Conservation (phyloP, 2,329 filamentous ascomycete genomes). For the Alternaria triticimaculans region DNA sequence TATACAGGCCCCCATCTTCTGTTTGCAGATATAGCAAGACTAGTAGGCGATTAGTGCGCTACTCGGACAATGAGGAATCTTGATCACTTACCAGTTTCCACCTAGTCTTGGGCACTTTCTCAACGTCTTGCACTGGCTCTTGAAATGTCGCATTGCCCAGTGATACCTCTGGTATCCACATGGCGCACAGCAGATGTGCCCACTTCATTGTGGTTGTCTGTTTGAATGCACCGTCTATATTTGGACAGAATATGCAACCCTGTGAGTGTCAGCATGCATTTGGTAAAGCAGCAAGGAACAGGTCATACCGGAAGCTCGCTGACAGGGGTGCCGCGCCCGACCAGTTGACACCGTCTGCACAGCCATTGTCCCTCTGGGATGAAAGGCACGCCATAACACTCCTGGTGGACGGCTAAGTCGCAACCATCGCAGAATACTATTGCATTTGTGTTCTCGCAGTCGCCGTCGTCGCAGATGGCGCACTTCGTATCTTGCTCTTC, state of each 20-base stretch:
- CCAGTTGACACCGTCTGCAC: constrained; percentile 94
- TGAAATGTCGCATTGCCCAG: constrained; percentile 96
- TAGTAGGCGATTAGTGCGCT: constrained; percentile 31
- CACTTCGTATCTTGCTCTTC: constrained; percentile 98
- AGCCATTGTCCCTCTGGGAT: constrained; percentile 99
- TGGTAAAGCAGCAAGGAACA: not conserved
- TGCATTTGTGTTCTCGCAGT: constrained; percentile 98
- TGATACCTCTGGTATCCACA: constrained; percentile 98
- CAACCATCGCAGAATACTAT: constrained; percentile 99
- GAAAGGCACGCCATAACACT: constrained; percentile 98
- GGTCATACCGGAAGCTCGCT: constrained; percentile 51
- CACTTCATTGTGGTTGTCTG: constrained; percentile 96
- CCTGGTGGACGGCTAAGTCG: constrained; percentile 95
- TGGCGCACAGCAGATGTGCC: constrained; percentile 94
- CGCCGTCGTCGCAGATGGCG: constrained; percentile 97
- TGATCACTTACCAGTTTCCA: constrained; percentile 73
- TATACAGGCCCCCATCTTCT: constrained; percentile 97
- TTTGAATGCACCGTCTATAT: constrained; percentile 97
- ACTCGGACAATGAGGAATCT: not conserved
- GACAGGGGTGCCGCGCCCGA: constrained; percentile 87
- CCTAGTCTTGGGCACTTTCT: constrained; percentile 92
- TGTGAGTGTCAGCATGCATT: constrained; percentile 29
- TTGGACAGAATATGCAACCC: constrained; percentile 93
- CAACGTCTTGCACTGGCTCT: constrained; percentile 97
- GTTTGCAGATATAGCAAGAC: constrained; percentile 94